These are phyloP conservation scores for Myxozyma neglecta DNA, from an alignment of 805 yeast species.

Conservation along the genomic window DNA sequence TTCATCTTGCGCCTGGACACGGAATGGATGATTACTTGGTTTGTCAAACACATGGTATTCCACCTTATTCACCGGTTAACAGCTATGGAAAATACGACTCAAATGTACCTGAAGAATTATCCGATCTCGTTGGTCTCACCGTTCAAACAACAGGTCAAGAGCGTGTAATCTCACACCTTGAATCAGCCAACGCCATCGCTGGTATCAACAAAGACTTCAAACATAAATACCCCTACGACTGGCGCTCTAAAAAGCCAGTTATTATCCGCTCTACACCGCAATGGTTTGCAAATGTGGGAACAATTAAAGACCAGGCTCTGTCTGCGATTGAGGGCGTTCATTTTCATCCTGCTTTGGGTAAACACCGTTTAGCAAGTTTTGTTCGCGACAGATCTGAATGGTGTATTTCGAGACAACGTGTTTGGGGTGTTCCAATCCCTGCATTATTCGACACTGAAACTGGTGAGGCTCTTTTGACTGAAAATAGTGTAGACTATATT, in stretches of 20 bases:
- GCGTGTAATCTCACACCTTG: slow-evolving; percentile 48
- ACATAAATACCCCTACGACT: slow-evolving; percentile 94
- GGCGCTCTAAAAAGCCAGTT: slow-evolving; percentile 96
- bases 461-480: slow-evolving; percentile 63
- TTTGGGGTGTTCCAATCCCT: slow-evolving; percentile 99
- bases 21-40: slow-evolving; percentile 88
- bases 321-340: slow-evolving; percentile 60
- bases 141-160: slow-evolving; percentile 64
- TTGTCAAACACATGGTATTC: slow-evolving; percentile 58
- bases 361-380: slow-evolving; percentile 68
- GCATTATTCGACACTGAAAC: slow-evolving; percentile 64
- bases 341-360: slow-evolving; percentile 74
- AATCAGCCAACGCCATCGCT: slow-evolving; percentile 49
- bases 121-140: slow-evolving; percentile 52
- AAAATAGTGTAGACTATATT: slow-evolving; percentile 56
- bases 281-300: slow-evolving; percentile 88
- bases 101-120: slow-evolving; percentile 52
- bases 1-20: slow-evolving; percentile 97
- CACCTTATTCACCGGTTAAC: slow-evolving; percentile 76
- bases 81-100: slow-evolving; percentile 64
- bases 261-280: slow-evolving; percentile 93
- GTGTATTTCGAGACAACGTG: slow-evolving; percentile 96
- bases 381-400: slow-evolving; percentile 81
- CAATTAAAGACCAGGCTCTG: slow-evolving; percentile 63
- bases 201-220: slow-evolving; percentile 51